Evolutionary conservation across 169 alveolate species (phyloP).

Genomic region (Plasmodium knowlesi): DNA sequence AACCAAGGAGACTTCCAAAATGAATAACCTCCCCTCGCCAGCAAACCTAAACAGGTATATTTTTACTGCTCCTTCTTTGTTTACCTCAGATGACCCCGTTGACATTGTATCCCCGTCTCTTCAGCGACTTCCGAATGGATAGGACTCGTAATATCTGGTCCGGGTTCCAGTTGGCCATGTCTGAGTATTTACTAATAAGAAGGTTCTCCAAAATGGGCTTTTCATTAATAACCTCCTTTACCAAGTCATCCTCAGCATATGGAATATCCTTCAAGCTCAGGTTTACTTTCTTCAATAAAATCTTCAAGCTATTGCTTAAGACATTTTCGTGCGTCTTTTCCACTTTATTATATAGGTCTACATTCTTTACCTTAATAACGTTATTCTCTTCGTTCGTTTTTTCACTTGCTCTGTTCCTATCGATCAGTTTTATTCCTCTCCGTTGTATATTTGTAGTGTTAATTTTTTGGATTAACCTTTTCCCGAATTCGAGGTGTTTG

Average conservation of each 20-base stretch:
- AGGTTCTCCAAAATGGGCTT: conserved; percentile 39
- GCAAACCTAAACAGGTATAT: not conserved
- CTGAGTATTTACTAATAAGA: conserved; percentile 22
- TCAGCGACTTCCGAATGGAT: conserved; percentile 38
- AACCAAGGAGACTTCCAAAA: not conserved
- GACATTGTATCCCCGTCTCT: conserved; percentile 5
- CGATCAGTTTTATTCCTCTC: conserved; percentile 54
- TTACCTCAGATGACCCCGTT: conserved; percentile 8
- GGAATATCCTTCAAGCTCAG: conserved; percentile 29
- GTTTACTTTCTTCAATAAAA: conserved; percentile 12
- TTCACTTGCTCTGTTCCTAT: conserved; percentile 3
- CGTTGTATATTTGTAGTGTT: conserved; percentile 19
- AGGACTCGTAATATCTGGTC: conserved; percentile 44
- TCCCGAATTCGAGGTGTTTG: not conserved
- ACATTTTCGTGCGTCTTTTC: not conserved
- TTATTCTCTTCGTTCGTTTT: not conserved
- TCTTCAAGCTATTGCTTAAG: not conserved
- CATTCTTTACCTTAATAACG: not conserved
- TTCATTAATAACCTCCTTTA: conserved; percentile 36
- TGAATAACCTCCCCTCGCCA: not conserved
- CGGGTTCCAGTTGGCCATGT: conserved; percentile 34
- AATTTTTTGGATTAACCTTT: conserved; percentile 24
- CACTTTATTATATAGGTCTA: not conserved
- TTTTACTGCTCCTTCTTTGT: not conserved
- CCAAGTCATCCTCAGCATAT: conserved; percentile 46